Evolutionary conservation across 1,284 basidiomycete species (phyloP), one percentile per base, ranked within the genome.

Genomic region (Rhodotorula sp.): DNA sequence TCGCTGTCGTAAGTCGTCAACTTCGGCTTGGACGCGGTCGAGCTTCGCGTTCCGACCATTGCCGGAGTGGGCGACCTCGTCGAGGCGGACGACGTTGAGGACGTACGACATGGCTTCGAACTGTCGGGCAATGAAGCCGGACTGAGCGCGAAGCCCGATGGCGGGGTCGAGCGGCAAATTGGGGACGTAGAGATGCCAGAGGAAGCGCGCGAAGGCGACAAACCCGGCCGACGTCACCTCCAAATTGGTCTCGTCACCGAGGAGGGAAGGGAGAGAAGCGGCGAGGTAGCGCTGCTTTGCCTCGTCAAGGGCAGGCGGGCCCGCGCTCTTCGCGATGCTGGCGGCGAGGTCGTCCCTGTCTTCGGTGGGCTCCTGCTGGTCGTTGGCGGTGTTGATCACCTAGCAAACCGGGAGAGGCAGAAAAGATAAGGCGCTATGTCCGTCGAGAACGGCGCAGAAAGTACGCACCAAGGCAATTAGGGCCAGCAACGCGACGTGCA

Each of bases 161-260:
- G 89, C 87, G 15, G 95, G 95, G 79, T 99, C 96, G 63, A 98
- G 82, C 2, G 94, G 92, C 7, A 88, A 82, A 77, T 92, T 86
- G 0, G 96, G 94, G 58, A 98, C 84, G 78, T 90, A 90, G n/a
- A 95, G 83, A 2, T 87, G 82, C 24, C 92, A 78, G 39, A 91
- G 79, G 62, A 86, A 76, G 39, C 83, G 82, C 57, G 88, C 86
- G 36, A 91, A 78, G 0, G 84, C 84, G 53, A 94, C 82, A 88
- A 89, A 96, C 57, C 81, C 85, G 64, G 80, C 78, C 9, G 88
- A 90, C 74, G 83, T 27, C 82, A 76, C 76, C 59, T 80, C 77
- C 1, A 80, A 76, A 39, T 81, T 80, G 8, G 81, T 48, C 4
- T 51, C 22, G 7, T 6, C 19, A 2, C 7, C 3, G 36, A 44